Evolutionary conservation across 345 rosid genomes (phyloP), one percentile per base, ranked within the genome.

Genomic region (Capsella bursapastoris): DNA sequence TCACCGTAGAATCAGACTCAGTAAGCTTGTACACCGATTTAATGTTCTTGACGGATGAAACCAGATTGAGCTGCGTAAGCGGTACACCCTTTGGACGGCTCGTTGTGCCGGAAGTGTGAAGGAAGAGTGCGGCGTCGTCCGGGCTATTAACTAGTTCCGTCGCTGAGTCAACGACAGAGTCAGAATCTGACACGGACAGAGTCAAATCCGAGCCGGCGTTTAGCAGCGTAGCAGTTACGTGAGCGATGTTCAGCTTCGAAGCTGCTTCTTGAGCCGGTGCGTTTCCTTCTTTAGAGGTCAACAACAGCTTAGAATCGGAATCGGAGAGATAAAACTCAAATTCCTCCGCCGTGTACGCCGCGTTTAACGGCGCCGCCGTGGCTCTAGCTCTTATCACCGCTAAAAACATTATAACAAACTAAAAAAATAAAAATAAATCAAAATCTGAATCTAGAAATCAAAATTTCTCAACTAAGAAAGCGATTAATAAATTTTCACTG

Each of bases 41-140:
- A 16, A 87, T 84, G 79, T 85, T 87, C 22, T 51, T 57, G 4
- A 87, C 88, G 0, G 94, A 89, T 12, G 91, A 80, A 9, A 72
- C 91, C 1, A 89, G 27, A 6, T 89, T 89, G 16, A 79, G 79
- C 86, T 89, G 94, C 49, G 88, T 89, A 60, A 89, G 62, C 0
- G 91, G 94, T 51, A 89, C 94, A 22, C 91, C 94, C 71, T 89
- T 89, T 6, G 93, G 93, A 37, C 91, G 84, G 87, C 93, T 87
- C 34, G 94, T 89, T 25, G 94, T 87, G 43, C 94, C 91, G 1
- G 94, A 89, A 15, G 94, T 89, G 74, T 89, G 94, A 38, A 89
- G 86, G 59, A 89, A 89, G 41, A 87, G 86, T 2, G 97, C 84
- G 13, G 65, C 79, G 64, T 92, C 97, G 0, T 90, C 82, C 0